Base-by-base conservation (phyloP, 75 land plant species). In the Chamaecyparis obtusa region DNA sequence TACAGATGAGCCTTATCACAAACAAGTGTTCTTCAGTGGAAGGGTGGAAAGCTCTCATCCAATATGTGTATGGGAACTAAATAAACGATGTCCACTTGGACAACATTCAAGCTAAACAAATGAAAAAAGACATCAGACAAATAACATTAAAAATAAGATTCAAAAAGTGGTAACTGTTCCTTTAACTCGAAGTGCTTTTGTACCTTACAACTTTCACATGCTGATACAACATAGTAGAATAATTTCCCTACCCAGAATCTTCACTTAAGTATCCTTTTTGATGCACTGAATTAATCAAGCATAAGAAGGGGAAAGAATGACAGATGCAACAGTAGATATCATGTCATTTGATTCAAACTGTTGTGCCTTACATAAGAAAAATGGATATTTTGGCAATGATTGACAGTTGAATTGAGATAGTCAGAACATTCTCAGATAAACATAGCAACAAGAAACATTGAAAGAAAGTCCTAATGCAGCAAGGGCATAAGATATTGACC, bases 401-500 rank as follows among this genome's bases (percentile, higher is more conserved):
- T 19, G 55, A 24, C 9, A 39, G 76, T 51, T 86, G 1, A 41
- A 37, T 7, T 30, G 57, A 7, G 30, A 13, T 56, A 44, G 17
- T 33, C 36, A 49, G 41, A 19, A 51, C 55, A 51, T 39, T 39
- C 55, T 13, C 16, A 1, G 0, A 51, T 51, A 51, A 55, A 85
- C 24, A 9, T 27, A 33, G 9, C 57, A 30, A 69, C 46, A 41
- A 24, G 36, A 77, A 67, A 56, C 33, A 46, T 27, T 46, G 49
- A 51, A 46, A 27, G 8, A 46, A 27, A n/a, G 9, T 43, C 83
- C 27, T n/a, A 81, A 48, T 75, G 74, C 48, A 82, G 69, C 16
- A 49, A 85, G 0, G 54, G 35, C 44, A 75, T 44, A 21, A 81
- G 36, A 44, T 39, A 55, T 84, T n/a, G 71, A 95, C 99, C 95